Evolutionary conservation across 208 protist species (phyloP), one percentile per base, ranked within the genome.

Genomic region (Leishmania tropica): DNA sequence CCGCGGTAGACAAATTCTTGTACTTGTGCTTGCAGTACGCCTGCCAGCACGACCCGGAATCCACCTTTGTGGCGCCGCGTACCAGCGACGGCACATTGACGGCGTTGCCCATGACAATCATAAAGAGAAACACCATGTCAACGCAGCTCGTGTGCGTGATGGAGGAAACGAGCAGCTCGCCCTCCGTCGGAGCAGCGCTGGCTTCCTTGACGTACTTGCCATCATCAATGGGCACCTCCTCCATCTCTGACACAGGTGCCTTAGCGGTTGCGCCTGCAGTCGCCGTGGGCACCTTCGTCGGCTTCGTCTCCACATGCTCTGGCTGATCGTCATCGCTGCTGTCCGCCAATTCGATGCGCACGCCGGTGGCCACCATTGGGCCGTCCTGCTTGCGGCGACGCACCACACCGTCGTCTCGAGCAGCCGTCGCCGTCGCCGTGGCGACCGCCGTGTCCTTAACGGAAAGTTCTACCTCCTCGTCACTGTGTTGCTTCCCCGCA

Each of bases 51-150:
- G 94, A 96, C 42, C 74, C 78, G 68, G 90, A 87, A 79, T 97
- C 94, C n/a, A 97, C 92, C 77, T 96, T 96, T 5, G 94, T 97
- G 4, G 86, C 92, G 19, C 94, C 94, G 21, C 89, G 87, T 81
- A 94, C 82, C 24, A 97, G 83, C 40, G 94, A 86, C 35, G 92
- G 92, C n/a, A 97, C 88, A 78, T 93, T 94, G 40, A 82, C 79
- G 0, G 87, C 92, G 56, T 97, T 96, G 15, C 94, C 94, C 93
- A 97, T 96, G n/a, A 97, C 86, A 15, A 96, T 53, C 74, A 95
- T 76, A 73, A 97, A 96, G 6, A 97, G 86, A 77, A 97, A 97
- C 0, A 97, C 94, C 68, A 96, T 87, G 79, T 97, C 94, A 17
- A 97, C 89, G 70, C 83, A 94, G 84, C 92, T 95, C 21, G 79